Evolutionary conservation across 2,329 filamentous ascomycete genomes (phyloP), one percentile per base, ranked within the genome.

Genomic region (Botrytis elliptica): DNA sequence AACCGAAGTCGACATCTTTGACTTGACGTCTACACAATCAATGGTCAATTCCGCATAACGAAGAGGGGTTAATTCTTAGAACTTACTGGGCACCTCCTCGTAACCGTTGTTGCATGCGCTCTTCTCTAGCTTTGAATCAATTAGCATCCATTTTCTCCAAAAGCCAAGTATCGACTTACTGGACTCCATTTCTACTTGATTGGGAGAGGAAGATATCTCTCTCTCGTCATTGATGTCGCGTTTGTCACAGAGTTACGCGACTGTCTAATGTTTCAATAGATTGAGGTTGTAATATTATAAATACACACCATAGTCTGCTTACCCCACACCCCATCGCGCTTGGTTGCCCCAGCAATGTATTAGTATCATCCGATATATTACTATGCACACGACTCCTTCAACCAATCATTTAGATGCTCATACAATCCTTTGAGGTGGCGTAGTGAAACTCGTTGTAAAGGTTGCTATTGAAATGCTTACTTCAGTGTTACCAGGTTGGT

Each of bases 61-160:
- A 74, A 68, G 40, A 60, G 57, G 22, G 38, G 44, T 16, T 22
- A 2, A 42, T 20, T 42, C 18, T 70, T 33, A 14, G 29, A 46
- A 81, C 87, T 77, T 84, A 90, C 89, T 88, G 88, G 60, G 89
- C 89, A 75, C 89, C 89, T 75, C 89, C 89, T 75, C 89, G 88
- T 80, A 91, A 87, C 79, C 89, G 89, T 83, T 90, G 86, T 76
- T 89, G 88, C 83, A 91, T 86, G 79, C 88, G 88, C 80, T 90
- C 88, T 77, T 88, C 87, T 77, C 89, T 88, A 79, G 85, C 86
- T 88, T 52, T 36, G 62, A 33, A 55, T 8, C 49, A 69, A 70
- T 74, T 73, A 74, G 70, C 49, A 60, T 73, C 57, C 40, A 25
- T 14, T 25, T 36, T 38, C n/a, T 20, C 25, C 18, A 29, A 36